phyloP scores from a whole-genome alignment of 768 basidiomycete species.

The Boletus subcaerulescens region DNA sequence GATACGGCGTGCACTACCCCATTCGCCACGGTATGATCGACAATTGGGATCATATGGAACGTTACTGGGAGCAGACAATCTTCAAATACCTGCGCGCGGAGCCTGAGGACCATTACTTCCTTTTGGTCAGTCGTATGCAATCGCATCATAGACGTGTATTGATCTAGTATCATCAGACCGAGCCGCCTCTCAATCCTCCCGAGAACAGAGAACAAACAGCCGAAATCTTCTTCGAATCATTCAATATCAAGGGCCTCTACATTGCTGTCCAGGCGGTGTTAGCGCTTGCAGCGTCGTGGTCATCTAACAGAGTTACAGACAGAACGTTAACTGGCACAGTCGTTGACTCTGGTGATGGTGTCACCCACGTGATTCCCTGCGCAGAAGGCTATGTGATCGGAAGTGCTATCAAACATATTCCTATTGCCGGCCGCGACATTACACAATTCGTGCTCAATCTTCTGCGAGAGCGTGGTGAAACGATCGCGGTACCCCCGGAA shows the following conservation, averaged over 20 bases:
- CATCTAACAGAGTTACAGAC: slow-evolving; percentile 84
- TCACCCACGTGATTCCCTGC: slow-evolving; percentile 94
- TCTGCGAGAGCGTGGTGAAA: slow-evolving; percentile 93
- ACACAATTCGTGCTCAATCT: slow-evolving; percentile 94
- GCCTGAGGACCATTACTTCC: slow-evolving; percentile 98
- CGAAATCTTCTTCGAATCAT: slow-evolving; percentile 99
- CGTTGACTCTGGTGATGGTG: slow-evolving; percentile 98
- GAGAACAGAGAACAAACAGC: slow-evolving; percentile 99
- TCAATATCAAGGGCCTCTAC: slow-evolving; percentile 98
- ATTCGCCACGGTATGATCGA: slow-evolving; percentile 98
- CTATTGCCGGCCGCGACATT: slow-evolving; percentile 97
- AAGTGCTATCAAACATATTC: slow-evolving; percentile 97
- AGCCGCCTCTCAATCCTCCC: slow-evolving; percentile 95
- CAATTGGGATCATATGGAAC: slow-evolving; percentile 98
- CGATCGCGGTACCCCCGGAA: slow-evolving; percentile 85
- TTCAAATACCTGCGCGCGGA: slow-evolving; percentile 99
- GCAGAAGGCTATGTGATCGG: slow-evolving; percentile 99
- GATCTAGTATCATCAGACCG: slow-evolving; percentile 61
- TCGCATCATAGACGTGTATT: neutral
- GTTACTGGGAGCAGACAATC: slow-evolving; percentile 99
- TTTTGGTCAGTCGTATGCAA: slow-evolving; percentile 62
- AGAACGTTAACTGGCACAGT: slow-evolving; percentile 95
- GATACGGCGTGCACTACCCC: slow-evolving; percentile 93
- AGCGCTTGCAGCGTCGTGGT: slow-evolving; percentile 96
- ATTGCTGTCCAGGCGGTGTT: slow-evolving; percentile 99